Evolutionary conservation across 495 filamentous ascomycete genomes (phyloP), one percentile per base, ranked within the genome.

Genomic region (Neurospora sp.): DNA sequence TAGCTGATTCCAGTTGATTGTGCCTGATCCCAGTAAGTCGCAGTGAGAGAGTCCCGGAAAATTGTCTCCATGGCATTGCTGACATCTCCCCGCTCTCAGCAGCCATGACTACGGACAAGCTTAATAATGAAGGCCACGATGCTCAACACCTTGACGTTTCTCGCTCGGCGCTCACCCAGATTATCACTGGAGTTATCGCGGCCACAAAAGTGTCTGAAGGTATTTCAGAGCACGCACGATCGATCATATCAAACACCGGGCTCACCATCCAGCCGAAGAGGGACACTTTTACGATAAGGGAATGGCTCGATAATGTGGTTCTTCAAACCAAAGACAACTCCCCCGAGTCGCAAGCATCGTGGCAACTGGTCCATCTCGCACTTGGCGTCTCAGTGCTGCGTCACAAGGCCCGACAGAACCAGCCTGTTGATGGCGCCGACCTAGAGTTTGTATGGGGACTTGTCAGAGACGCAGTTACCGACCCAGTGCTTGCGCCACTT

Each of bases 401-500:
- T 35, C 54, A 62, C 54, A 62, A 35, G 54, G 54, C 54, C 12
- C 12, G 54, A 62, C 27, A 31, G 23, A 11, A 5, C 54, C 54
- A 62, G 54, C 54, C 27, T 62, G 23, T 62, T 31, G 54, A 62
- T 62, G 27, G 27, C 54, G 35, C 16, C 54, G 49, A 73, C 31
- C 72, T 73, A 11, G 72, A 69, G 14, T 27, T 66, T 8, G 72
- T 70, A 14, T 73, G 72, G 72, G 54, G 40, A 20, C 37, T 73
- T 35, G 41, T 73, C 72, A 69, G 69, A 46, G 42, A 35, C 27
- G 71, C 71, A 23, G 23, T 72, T 27, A 23, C 44, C 42, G 42
- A 49, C 27, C 72, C 31, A n/a, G 14, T 23, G 10, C 72, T 60
- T 31, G 35, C 46, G 14, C 37, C 14, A 20, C 72, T 39, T 39